These are phyloP conservation scores for Cercospora canescens DNA, from an alignment of 2,329 filamentous ascomycete species.

Conservation along the genomic window DNA sequence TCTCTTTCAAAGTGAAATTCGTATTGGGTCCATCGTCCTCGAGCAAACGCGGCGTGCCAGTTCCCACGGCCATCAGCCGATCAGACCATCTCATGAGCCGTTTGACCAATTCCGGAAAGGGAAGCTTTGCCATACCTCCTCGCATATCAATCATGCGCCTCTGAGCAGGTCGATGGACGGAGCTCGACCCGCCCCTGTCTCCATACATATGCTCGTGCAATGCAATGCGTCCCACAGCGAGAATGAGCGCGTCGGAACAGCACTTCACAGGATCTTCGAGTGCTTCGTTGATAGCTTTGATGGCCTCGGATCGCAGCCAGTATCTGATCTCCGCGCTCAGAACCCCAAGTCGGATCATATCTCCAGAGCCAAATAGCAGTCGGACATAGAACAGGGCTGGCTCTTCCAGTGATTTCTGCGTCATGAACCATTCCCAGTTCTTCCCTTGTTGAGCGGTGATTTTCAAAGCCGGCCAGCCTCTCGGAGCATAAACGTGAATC, in stretches of 20 bases:
- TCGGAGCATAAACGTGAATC: constrained; percentile 36
- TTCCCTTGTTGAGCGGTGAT: constrained; percentile 32
- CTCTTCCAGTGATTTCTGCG: constrained; percentile 34
- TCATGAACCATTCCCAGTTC: constrained; percentile 37
- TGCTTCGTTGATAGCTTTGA: constrained; percentile 32
- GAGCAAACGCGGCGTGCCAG: constrained; percentile 31
- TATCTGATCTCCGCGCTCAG: constrained; percentile 25
- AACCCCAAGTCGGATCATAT: constrained; percentile 31
- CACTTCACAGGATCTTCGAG: constrained; percentile 23
- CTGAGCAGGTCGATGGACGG: constrained; percentile 36
- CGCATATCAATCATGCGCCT: constrained; percentile 36
- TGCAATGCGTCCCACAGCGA: constrained; percentile 37
- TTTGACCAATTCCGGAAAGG: constrained; percentile 36
- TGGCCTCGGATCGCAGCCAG: constrained; percentile 34
- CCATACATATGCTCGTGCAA: constrained; percentile 38
- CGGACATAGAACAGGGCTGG: constrained; percentile 38
- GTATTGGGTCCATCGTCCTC: constrained; percentile 31
- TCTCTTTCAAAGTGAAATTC: constrained; percentile 30
- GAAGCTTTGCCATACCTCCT: constrained; percentile 33
- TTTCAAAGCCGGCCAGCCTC: constrained; percentile 36
- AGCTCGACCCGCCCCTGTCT: constrained; percentile 32
- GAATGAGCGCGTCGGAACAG: constrained; percentile 29
- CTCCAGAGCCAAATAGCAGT: constrained; percentile 35
- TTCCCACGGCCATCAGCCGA: constrained; percentile 35
- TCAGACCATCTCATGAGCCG: constrained; percentile 37